These are phyloP conservation scores for Periconia sp. DNA, from an alignment of 2,329 filamentous ascomycete species.

Conservation along the genomic window DNA sequence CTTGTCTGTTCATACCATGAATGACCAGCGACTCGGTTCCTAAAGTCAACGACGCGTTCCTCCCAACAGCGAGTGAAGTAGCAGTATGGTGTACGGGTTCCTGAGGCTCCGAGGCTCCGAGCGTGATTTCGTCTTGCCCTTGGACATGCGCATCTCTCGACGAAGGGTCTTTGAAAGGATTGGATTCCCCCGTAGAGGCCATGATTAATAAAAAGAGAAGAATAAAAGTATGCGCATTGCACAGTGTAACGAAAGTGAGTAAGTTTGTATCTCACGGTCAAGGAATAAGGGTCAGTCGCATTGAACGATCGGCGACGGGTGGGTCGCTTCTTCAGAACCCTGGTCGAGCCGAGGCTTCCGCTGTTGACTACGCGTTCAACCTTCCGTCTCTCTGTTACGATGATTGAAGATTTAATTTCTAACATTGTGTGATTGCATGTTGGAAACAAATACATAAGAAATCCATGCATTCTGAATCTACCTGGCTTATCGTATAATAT, in stretches of 20 bases:
- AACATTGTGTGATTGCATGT: too few species aligned
- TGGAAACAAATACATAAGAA: too few species aligned
- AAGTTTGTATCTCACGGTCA: neutral
- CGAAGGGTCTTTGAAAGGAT: slow-evolving; percentile 36
- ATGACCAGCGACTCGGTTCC: slow-evolving; percentile 63
- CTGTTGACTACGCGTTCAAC: neutral
- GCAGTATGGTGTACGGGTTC: slow-evolving; percentile 21
- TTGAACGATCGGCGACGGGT: neutral
- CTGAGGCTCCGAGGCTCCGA: slow-evolving; percentile 8
- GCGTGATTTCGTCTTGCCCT: neutral
- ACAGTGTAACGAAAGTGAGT: neutral
- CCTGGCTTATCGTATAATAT: too few species aligned
- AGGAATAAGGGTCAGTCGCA: neutral
- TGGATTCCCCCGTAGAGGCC: slow-evolving; percentile 20
- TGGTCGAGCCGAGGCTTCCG: neutral
- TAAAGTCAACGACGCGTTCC: slow-evolving; percentile 62
- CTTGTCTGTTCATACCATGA: slow-evolving; percentile 48
- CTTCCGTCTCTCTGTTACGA: too few species aligned
- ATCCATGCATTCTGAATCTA: too few species aligned
- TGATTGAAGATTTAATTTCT: too few species aligned
- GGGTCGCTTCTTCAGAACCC: neutral
- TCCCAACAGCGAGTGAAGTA: slow-evolving; percentile 55
- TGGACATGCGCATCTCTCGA: slow-evolving; percentile 9
- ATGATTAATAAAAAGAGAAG: slow-evolving; percentile 24
- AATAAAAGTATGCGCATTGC: neutral